These are phyloP conservation scores for Litsea cubeba DNA, from an alignment of 164 flowering plant species.

Conservation along the genomic window DNA sequence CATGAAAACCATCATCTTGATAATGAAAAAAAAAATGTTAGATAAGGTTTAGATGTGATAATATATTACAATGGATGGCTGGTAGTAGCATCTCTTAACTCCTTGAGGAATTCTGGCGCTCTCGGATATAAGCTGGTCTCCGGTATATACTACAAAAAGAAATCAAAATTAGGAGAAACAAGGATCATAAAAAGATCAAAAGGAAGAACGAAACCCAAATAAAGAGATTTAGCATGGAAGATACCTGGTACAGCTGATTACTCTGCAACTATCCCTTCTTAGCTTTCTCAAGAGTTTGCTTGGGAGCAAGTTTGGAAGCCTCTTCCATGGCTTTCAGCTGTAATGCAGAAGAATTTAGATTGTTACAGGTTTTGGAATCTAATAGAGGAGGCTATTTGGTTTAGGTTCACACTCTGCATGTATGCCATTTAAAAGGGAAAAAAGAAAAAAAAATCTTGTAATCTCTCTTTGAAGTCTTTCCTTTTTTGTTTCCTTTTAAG, in stretches of 20 bases:
- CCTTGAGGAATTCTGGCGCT: slow-evolving; percentile 18
- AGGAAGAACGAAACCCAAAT: not conserved
- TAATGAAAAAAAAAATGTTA: not conserved
- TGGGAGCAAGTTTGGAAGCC: not conserved
- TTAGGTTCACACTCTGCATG: too few relatives aligned
- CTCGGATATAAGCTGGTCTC: slow-evolving; percentile 25
- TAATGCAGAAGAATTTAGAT: too few relatives aligned
- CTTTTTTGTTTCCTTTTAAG: too few relatives aligned
- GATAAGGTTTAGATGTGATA: not conserved
- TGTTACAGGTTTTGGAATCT: too few relatives aligned
- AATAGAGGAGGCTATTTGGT: too few relatives aligned
- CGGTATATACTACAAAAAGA: slow-evolving; percentile 14
- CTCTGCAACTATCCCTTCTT: slow-evolving; percentile 3
- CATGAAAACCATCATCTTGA: not conserved
- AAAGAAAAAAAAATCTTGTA: too few relatives aligned
- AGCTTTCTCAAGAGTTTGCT: not conserved
- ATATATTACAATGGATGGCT: slow-evolving; percentile 9
- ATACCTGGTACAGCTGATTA: slow-evolving; percentile 1
- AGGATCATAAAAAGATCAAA: not conserved
- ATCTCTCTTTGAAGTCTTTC: too few relatives aligned
- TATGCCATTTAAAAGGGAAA: too few relatives aligned
- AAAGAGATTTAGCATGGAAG: not conserved
- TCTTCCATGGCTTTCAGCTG: not conserved
- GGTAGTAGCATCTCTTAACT: slow-evolving; percentile 14
- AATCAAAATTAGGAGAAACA: not conserved